phyloP scores from a whole-genome alignment of 169 alveolate species.

The Plasmodium malariae region DNA sequence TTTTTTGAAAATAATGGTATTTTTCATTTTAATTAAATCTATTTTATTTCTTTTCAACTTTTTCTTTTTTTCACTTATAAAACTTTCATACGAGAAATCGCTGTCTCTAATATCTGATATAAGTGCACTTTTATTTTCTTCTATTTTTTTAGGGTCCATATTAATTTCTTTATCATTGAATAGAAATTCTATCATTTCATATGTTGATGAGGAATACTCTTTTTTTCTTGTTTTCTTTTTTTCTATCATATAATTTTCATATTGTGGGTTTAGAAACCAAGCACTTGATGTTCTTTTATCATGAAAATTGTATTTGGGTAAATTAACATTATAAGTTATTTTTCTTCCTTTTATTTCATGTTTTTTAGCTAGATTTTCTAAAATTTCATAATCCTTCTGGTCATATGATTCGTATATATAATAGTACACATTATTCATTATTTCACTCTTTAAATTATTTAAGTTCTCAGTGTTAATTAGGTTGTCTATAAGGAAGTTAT shows the following conservation, averaged over 20 bases:
- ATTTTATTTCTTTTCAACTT: slow-evolving; percentile 61
- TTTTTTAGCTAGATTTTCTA: slow-evolving; percentile 62
- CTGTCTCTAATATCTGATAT: slow-evolving; percentile 70
- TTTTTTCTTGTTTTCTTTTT: slow-evolving; percentile 26
- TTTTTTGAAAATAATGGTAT: slow-evolving; percentile 20
- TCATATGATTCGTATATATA: slow-evolving; percentile 76
- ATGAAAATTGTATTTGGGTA: slow-evolving; percentile 44
- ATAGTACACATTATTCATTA: slow-evolving; percentile 57
- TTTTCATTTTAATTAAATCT: slow-evolving; percentile 53
- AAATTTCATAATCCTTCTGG: slow-evolving; percentile 54
- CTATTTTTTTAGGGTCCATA: background rate
- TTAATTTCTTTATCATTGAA: slow-evolving; percentile 27
- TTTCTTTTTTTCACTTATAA: slow-evolving; percentile 67
- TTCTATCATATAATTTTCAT: slow-evolving; percentile 70
- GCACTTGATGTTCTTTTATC: slow-evolving; percentile 62
- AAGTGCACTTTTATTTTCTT: slow-evolving; percentile 36
- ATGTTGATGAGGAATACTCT: background rate
- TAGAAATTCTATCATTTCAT: slow-evolving; percentile 46
- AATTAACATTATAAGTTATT: slow-evolving; percentile 41
- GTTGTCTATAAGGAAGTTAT: slow-evolving; percentile 20
- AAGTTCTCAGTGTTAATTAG: slow-evolving; percentile 38
- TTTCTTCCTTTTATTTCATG: slow-evolving; percentile 65
- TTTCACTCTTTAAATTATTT: slow-evolving; percentile 51
- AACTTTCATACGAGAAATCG: slow-evolving; percentile 71
- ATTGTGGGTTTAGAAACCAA: slow-evolving; percentile 67